Conservation (phyloP, 805 yeast species). For the Monosporozyma unispora region DNA sequence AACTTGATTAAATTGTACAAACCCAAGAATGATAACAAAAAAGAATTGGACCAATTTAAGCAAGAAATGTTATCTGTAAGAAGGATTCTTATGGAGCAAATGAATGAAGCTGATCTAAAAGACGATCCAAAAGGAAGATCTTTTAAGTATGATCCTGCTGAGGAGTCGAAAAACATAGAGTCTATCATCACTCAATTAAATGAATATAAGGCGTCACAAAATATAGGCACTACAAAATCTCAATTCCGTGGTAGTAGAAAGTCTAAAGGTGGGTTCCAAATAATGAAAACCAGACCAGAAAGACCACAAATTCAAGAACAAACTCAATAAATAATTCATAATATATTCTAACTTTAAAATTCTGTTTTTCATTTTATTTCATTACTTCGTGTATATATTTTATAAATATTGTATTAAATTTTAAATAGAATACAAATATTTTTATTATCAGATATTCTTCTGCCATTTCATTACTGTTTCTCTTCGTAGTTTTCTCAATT, state of each 20-base stretch:
- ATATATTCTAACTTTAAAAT: background rate
- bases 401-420: background rate
- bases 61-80: constrained; percentile 9
- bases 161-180: background rate
- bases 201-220: background rate
- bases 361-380: background rate
- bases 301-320: background rate
- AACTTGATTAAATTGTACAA: constrained; percentile 18
- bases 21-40: constrained; percentile 10
- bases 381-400: background rate
- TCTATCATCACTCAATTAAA: background rate
- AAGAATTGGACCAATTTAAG: constrained; percentile 4
- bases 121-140: background rate
- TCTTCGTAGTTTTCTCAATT: constrained; percentile 2
- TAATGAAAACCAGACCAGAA: constrained; percentile 4
- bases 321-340: background rate
- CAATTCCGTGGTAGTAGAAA: background rate
- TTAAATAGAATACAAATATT: background rate
- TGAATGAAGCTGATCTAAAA: background rate
- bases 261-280: constrained; percentile 1
- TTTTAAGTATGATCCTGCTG: background rate
- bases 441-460: background rate
- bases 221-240: background rate
- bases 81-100: constrained; percentile 3
- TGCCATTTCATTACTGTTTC: background rate